phyloP scores from a whole-genome alignment of 1,284 basidiomycete species.

The Sporisorium iseilematis-ciliati region DNA sequence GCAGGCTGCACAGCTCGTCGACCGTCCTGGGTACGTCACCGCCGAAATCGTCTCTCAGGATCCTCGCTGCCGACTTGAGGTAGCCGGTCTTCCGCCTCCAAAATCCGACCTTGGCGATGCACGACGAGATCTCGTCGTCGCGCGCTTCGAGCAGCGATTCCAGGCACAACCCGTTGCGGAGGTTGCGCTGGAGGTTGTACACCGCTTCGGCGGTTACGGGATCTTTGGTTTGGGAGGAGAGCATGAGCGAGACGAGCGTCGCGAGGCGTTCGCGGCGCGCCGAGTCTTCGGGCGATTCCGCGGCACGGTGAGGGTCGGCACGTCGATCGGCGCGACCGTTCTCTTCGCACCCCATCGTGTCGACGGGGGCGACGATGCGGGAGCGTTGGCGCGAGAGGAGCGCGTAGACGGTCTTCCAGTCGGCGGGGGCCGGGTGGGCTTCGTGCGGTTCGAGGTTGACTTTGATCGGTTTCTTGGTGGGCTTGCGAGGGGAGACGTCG shows the following conservation, averaged over 20 bases:
- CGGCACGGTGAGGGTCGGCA: constrained; percentile 44
- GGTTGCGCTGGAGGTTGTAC: constrained; percentile 77
- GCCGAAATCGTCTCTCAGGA: constrained; percentile 45
- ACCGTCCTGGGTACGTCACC: constrained; percentile 62
- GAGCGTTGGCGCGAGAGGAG: constrained; percentile 54
- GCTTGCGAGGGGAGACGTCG: constrained; percentile 53
- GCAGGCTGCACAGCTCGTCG: constrained; percentile 61
- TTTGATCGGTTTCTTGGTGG: constrained; percentile 59
- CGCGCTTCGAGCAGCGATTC: constrained; percentile 79
- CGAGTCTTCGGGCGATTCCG: constrained; percentile 46
- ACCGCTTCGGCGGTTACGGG: constrained; percentile 82
- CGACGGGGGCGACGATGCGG: constrained; percentile 67
- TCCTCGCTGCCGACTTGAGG: constrained; percentile 51
- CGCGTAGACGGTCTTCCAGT: constrained; percentile 56
- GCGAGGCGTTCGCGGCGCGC: constrained; percentile 81
- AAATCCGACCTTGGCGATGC: constrained; percentile 91
- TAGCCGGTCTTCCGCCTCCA: constrained; percentile 85
- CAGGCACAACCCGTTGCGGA: constrained; percentile 83
- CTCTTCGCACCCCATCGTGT: constrained; percentile 69
- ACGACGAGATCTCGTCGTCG: constrained; percentile 76
- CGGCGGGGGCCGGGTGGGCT: constrained; percentile 54
- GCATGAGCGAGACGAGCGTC: constrained; percentile 91
- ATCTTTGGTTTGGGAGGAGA: constrained; percentile 87
- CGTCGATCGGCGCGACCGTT: constrained; percentile 55
- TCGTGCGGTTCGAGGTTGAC: constrained; percentile 60